Conservation (phyloP, 768 basidiomycete genomes). For the Auricularia sp. region DNA sequence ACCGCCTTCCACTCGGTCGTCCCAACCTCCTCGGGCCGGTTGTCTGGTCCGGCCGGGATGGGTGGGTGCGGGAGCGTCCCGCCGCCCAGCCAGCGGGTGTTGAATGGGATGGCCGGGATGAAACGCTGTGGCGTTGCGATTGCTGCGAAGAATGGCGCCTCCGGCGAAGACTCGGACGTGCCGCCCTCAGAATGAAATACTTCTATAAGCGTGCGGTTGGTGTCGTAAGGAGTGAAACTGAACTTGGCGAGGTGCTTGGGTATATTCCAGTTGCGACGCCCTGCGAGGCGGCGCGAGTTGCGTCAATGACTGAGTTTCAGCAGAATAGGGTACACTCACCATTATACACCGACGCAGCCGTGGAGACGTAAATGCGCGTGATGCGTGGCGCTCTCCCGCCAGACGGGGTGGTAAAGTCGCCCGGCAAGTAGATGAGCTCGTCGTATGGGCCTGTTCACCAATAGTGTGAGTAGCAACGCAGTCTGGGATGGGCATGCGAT, state of each 20-base stretch:
- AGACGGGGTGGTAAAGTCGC: constrained; percentile 5
- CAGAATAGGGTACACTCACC: background rate
- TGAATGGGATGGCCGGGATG: constrained; percentile 6
- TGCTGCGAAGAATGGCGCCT: constrained; percentile 6
- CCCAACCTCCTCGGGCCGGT: background rate
- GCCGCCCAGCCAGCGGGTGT: background rate
- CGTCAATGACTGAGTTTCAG: background rate
- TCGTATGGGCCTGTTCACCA: constrained; percentile 8
- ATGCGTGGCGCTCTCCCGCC: constrained; percentile 1
- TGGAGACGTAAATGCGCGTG: constrained; percentile 10
- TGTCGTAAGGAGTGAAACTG: constrained; percentile 2
- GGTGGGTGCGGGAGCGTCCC: constrained; percentile 4
- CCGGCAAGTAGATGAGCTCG: constrained; percentile 10
- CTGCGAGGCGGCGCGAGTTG: background rate
- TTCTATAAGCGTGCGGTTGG: background rate
- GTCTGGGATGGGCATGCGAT: background rate
- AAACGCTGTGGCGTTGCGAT: constrained; percentile 1
- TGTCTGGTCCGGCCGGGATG: background rate
- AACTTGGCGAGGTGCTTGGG: constrained; percentile 10
- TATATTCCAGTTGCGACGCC: constrained; percentile 10
- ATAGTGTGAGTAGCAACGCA: background rate
- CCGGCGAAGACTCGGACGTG: background rate
- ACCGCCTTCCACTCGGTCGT: background rate
- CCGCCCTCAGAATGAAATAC: too few relatives aligned
- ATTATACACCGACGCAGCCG: constrained; percentile 9